A percentile compares a stretch with the other conserved stretches of the same genome.
These are phyloP conservation scores for Fraxinus quadrangulata DNA, from an alignment of 257 asterid genomes.

Conservation along the genomic window DNA sequence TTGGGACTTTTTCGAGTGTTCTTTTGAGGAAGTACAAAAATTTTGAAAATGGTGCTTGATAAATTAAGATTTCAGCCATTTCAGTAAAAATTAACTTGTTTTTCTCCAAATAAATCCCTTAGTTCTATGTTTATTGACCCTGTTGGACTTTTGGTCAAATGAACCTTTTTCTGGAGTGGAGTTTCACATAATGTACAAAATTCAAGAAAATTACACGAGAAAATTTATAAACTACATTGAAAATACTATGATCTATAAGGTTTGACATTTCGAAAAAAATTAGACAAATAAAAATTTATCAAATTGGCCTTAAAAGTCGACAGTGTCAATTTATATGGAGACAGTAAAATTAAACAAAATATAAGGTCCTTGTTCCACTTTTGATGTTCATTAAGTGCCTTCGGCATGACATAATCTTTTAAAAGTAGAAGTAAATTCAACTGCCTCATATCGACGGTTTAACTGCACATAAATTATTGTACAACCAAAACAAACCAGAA, in stretches of 20 bases:
- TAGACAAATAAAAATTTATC: not conserved
- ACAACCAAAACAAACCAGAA: slow-evolving; percentile 5
- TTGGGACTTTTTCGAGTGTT: not conserved
- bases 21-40: not conserved
- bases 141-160: not conserved
- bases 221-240: not conserved
- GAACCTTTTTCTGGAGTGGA: not conserved
- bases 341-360: not conserved
- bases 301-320: slow-evolving; percentile 1
- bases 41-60: not conserved
- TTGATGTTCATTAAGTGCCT: not conserved
- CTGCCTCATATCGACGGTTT: not conserved
- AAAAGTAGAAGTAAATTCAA: not conserved
- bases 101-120: slow-evolving; percentile 1
- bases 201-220: not conserved
- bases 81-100: not conserved
- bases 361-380: not conserved
- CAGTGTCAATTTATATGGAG: not conserved
- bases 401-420: not conserved
- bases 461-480: not conserved
- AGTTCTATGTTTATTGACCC: not conserved
- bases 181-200: not conserved
- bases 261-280: not conserved
- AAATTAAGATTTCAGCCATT: not conserved
- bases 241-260: not conserved